These are phyloP conservation scores for Tetraselmis chui DNA, from an alignment of 139 green algal species.

Conservation along the genomic window DNA sequence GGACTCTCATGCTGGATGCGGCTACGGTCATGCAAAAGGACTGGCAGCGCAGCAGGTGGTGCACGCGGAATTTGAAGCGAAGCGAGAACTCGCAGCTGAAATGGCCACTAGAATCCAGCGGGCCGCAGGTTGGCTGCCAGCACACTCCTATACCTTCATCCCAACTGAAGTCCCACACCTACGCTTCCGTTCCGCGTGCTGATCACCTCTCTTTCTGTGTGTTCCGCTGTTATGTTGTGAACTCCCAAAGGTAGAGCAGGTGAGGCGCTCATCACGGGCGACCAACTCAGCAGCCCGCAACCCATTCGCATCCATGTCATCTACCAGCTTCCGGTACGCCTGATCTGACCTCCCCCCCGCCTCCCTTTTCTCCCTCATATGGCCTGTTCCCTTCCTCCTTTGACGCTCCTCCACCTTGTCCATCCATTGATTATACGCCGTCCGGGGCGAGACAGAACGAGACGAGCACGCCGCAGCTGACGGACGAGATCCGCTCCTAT, in stretches of 20 bases:
- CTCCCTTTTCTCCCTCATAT: background rate
- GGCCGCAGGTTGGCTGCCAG: too few relatives aligned
- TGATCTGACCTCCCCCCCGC: too few relatives aligned
- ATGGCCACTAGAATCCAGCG: background rate
- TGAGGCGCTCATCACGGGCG: background rate
- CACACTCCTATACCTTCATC: too few relatives aligned
- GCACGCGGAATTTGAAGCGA: background rate
- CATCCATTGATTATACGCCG: background rate
- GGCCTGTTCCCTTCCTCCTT: background rate
- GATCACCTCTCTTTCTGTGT: too few relatives aligned
- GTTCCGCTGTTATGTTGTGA: too few relatives aligned
- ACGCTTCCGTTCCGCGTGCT: too few relatives aligned
- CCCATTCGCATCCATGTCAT: background rate
- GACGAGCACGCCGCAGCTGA: background rate
- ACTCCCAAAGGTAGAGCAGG: too few relatives aligned
- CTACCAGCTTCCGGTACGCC: background rate
- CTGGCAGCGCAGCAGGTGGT: background rate
- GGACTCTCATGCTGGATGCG: background rate
- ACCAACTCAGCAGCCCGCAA: background rate
- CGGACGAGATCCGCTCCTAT: background rate
- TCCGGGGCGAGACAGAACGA: background rate
- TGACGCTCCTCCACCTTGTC: background rate
- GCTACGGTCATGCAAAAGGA: background rate
- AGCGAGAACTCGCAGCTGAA: background rate
- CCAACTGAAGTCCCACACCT: too few relatives aligned